Base-by-base conservation (phyloP, 495 filamentous ascomycete species). In the Talaromyces adpressus region DNA sequence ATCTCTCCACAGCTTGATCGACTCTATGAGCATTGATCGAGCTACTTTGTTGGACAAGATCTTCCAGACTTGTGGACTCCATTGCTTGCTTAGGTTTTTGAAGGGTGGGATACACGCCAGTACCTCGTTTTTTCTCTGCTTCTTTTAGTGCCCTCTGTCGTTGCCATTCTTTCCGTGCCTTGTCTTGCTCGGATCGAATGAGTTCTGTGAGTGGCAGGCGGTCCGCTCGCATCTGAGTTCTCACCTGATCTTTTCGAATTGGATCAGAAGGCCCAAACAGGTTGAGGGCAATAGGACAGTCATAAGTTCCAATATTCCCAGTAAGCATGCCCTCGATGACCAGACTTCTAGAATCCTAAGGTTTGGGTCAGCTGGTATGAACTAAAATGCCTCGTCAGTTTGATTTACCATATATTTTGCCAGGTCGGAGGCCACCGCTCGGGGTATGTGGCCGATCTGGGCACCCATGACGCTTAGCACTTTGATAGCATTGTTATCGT, bases 381-480 rank as follows among this genome's bases (percentile, higher is more conserved):
- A 25, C 23, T 60, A 59, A 12, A 20, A 1, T 59, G 32, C 0
- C 6, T 8, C 51, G 47, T 59, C 11, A 29, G 39, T 52, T 70
- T 74, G 12, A 12, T 3, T 66, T 67, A 85, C 89, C 68, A 97
- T 81, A 67, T 91, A 92, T 1, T 80, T 82, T 0, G 91, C 88
- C 25, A 97, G 77, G 70, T 90, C 92, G 12, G 77, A 73, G 2
- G 88, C 91, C 29, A 91, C 69, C 0, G 61, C 70, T 14, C 84
- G 75, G 2, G 90, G 88, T 47, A 97, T 81, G 72, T 96, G 91
- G 3, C 93, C 93, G 63, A 96, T 89, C 67, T 96, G 92, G 3
- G 63, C 71, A 22, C 87, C 81, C 72, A 89, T 83, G n/a, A 92
- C 89, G 73, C 95, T 96, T 64, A 88, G 79, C 2, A 94, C 83